These are phyloP conservation scores for Chaetomiaceae sp. DNA, from an alignment of 2,329 filamentous ascomycete genomes.

Conservation along the genomic window DNA sequence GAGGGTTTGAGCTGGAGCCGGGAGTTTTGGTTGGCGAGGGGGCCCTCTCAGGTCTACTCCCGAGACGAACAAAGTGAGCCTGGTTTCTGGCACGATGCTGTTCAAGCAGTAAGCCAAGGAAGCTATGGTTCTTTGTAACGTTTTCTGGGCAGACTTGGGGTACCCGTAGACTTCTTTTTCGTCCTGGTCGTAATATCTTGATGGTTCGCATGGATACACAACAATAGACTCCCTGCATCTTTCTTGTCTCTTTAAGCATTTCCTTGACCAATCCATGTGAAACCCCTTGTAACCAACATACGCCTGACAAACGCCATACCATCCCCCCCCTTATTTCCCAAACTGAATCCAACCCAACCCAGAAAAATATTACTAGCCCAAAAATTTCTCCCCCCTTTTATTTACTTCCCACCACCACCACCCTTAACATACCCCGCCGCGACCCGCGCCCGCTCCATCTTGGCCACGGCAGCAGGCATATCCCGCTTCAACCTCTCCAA, in stretches of 20 bases:
- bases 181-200: conserved; percentile 12
- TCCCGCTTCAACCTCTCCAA: conserved; percentile 53
- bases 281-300: neutral
- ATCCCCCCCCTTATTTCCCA: neutral
- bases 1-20: neutral
- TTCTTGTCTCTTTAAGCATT: neutral
- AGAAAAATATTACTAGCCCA: too few relatives aligned
- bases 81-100: neutral
- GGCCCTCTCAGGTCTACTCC: neutral
- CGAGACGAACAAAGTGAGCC: too few relatives aligned
- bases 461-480: conserved; percentile 59
- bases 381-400: neutral
- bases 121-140: neutral
- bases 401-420: neutral
- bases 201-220: conserved; percentile 18
- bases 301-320: neutral
- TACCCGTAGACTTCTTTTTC: conserved; percentile 2
- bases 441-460: conserved; percentile 59
- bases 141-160: conserved; percentile 1
- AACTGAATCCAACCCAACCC: neutral
- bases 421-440: conserved; percentile 52
- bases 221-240: conserved; percentile 8
- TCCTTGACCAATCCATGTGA: too few relatives aligned
- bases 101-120: neutral
- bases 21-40: neutral